Conservation (phyloP, 2,329 filamentous ascomycete genomes). For the Hyphodiscus sp. region DNA sequence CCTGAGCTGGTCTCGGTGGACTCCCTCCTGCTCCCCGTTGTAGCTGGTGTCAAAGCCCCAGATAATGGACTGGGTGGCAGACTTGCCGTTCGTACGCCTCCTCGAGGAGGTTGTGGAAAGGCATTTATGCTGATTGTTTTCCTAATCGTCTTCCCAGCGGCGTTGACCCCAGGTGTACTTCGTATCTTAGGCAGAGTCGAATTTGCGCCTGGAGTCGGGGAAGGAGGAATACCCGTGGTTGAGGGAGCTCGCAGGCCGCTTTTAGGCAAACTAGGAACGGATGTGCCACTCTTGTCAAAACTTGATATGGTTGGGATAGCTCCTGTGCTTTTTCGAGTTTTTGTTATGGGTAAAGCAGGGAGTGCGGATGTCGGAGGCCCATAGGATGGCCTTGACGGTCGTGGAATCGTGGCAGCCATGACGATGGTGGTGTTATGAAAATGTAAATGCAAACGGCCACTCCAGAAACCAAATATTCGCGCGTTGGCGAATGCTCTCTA, state of each 20-base stretch:
- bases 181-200: conserved; percentile 51
- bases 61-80: conserved; percentile 56
- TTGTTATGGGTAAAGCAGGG: conserved; percentile 66
- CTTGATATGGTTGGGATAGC: conserved; percentile 33
- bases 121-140: conserved; percentile 91
- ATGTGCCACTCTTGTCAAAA: conserved; percentile 2
- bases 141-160: conserved; percentile 63
- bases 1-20: conserved; percentile 20
- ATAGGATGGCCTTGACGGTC: conserved; percentile 58
- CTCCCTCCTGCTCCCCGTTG: conserved; percentile 15
- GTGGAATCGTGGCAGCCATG: conserved; percentile 33
- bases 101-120: conserved; percentile 82
- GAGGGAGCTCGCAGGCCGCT: conserved; percentile 55
- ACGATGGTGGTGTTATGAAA: conserved; percentile 1
- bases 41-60: conserved; percentile 32
- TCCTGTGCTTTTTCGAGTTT: conserved; percentile 62
- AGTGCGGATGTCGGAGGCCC: conserved; percentile 67
- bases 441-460: background rate
- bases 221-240: conserved; percentile 45
- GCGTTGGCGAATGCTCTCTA: conserved; percentile 13
- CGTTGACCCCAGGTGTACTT: conserved; percentile 48
- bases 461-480: conserved; percentile 12
- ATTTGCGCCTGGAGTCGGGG: conserved; percentile 42
- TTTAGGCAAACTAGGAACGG: conserved; percentile 41
- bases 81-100: conserved; percentile 51